These are phyloP conservation scores for Hypoxylon sp. DNA, from an alignment of 2,329 filamentous ascomycete species.

Conservation along the genomic window DNA sequence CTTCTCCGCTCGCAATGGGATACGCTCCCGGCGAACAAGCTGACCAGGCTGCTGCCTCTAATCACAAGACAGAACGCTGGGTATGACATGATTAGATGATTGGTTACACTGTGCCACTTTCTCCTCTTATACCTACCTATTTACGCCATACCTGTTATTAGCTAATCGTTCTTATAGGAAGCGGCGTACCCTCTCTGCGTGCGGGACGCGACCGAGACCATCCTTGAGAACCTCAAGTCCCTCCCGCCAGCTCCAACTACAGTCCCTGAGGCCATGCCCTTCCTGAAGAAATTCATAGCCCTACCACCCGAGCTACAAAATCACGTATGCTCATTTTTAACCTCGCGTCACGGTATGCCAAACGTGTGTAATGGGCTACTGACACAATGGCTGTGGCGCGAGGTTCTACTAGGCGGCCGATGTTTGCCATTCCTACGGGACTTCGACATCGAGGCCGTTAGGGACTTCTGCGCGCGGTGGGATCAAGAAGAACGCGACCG, in stretches of 20 bases:
- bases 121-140: not conserved
- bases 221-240: slow-evolving; percentile 33
- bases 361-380: slow-evolving; percentile 39
- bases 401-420: slow-evolving; percentile 37
- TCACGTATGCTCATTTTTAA: slow-evolving; percentile 27
- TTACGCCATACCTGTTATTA: too few species aligned
- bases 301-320: slow-evolving; percentile 39
- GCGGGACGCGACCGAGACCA: slow-evolving; percentile 22
- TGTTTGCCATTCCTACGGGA: slow-evolving; percentile 43
- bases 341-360: slow-evolving; percentile 25
- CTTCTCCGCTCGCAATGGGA: not conserved
- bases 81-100: slow-evolving; percentile 12
- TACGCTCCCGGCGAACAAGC: not conserved
- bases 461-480: slow-evolving; percentile 16
- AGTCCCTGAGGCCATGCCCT: not conserved
- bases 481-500: not conserved
- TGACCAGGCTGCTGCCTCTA: not conserved
- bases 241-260: slow-evolving; percentile 13
- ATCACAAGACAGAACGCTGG: slow-evolving; percentile 20
- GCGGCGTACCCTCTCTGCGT: slow-evolving; percentile 20
- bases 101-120: not conserved
- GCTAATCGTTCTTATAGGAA: slow-evolving; percentile 21
- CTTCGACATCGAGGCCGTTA: slow-evolving; percentile 27
- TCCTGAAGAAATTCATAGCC: slow-evolving; percentile 29
- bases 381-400: slow-evolving; percentile 41